Percentiles rank a stretch among this genome's conserved stretches.
These are phyloP conservation scores for Phytophthora cactorum DNA, from an alignment of 352 stramenopile genomes.

Conservation along the genomic window DNA sequence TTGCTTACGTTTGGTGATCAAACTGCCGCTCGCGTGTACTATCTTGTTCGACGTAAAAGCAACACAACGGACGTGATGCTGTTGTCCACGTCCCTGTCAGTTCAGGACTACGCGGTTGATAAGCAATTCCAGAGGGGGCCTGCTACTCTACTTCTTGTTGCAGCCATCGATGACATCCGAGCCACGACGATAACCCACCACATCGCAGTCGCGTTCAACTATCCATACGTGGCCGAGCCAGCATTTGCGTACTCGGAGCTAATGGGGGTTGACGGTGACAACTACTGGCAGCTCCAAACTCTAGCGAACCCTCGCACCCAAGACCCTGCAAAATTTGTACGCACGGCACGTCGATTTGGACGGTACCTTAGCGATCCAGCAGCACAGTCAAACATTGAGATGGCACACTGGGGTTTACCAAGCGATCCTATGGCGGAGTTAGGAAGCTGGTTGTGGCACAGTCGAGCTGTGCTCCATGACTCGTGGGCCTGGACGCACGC, in stretches of 20 bases:
- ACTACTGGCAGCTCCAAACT: slow-evolving; percentile 30
- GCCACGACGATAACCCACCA: slow-evolving; percentile 22
- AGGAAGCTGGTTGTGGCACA: slow-evolving; percentile 30
- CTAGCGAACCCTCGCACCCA: slow-evolving; percentile 13
- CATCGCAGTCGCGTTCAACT: slow-evolving; percentile 33
- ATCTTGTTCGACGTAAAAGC: slow-evolving; percentile 24
- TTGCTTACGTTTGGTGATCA: slow-evolving; percentile 18
- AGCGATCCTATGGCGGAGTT: slow-evolving; percentile 26
- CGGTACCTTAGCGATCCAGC: slow-evolving; percentile 38
- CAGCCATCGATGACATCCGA: slow-evolving; percentile 30
- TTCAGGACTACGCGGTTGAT: slow-evolving; percentile 33
- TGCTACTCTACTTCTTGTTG: slow-evolving; percentile 20
- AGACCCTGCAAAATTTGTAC: slow-evolving; percentile 29
- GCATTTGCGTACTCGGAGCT: slow-evolving; percentile 26
- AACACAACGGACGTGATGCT: slow-evolving; percentile 31
- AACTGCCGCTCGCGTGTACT: slow-evolving; percentile 30
- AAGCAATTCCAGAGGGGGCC: slow-evolving; percentile 28
- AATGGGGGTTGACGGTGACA: slow-evolving; percentile 14
- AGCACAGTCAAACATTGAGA: slow-evolving; percentile 50
- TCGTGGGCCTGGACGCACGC: slow-evolving; percentile 52
- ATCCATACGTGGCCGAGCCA: slow-evolving; percentile 34
- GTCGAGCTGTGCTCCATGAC: slow-evolving; percentile 39
- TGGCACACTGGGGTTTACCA: slow-evolving; percentile 28
- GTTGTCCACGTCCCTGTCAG: slow-evolving; percentile 30
- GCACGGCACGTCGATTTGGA: slow-evolving; percentile 37